Percentiles rank a stretch among this genome's conserved stretches.
These are phyloP conservation scores for Fremontodendron californicum DNA, from an alignment of 345 rosid genomes.

Conservation along the genomic window DNA sequence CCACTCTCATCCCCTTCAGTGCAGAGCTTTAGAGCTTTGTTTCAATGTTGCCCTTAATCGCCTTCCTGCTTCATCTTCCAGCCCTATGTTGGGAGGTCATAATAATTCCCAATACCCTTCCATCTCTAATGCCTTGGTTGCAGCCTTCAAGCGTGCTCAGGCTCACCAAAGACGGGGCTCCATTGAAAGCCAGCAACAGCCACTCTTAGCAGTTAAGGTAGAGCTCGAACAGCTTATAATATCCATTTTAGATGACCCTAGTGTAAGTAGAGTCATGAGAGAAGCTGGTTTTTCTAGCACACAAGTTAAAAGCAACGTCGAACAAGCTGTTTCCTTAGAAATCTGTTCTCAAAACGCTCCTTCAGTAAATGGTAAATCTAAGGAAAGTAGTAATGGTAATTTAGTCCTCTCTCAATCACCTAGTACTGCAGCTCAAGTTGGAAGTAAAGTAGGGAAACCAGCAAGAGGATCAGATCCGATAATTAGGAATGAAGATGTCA, in stretches of 20 bases:
- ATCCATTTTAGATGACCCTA: conserved; percentile 88
- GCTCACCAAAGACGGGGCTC: conserved; percentile 94
- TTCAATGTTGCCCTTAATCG: conserved; percentile 95
- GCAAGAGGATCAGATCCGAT: conserved; percentile 28
- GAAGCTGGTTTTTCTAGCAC: conserved; percentile 95
- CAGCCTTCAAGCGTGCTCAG: conserved; percentile 95
- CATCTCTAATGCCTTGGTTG: conserved; percentile 85
- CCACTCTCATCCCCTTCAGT: conserved; percentile 90
- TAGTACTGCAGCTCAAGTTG: conserved; percentile 11
- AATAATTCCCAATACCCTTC: conserved; percentile 63
- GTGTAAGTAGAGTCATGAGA: conserved; percentile 95
- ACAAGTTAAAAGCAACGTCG: conserved; percentile 78
- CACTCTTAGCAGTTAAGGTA: conserved; percentile 76
- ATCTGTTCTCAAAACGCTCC: conserved; percentile 40
- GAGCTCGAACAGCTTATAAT: conserved; percentile 85
- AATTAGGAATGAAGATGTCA: conserved; percentile 54
- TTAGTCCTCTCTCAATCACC: conserved; percentile 25
- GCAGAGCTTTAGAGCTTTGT: conserved; percentile 90
- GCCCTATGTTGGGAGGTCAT: conserved; percentile 56
- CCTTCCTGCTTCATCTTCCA: conserved; percentile 71
- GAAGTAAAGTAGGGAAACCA: conserved; percentile 19
- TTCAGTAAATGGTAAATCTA: conserved; percentile 38
- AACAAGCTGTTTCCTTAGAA: conserved; percentile 60
- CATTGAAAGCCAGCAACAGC: conserved; percentile 86
- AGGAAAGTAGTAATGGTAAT: conserved; percentile 26